phyloP scores from a whole-genome alignment of 345 rosid species.

The Citrus reticulata region DNA sequence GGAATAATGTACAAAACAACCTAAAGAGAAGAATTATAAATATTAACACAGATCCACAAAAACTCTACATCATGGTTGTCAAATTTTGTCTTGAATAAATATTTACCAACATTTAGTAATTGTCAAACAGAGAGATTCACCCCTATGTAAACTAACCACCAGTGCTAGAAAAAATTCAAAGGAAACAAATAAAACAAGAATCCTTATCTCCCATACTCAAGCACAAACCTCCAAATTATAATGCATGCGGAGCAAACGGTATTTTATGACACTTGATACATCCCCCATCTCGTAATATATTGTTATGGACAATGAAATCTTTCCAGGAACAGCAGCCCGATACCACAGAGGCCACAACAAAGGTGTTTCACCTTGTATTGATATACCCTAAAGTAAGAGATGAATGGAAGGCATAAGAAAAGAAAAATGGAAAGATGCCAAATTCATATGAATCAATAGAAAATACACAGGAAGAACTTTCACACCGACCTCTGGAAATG shows the following conservation, averaged over 20 bases:
- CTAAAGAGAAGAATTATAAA: not conserved
- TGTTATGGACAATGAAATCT: slow-evolving; percentile 50
- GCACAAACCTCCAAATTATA: slow-evolving; percentile 67
- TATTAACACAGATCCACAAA: not conserved
- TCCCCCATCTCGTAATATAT: slow-evolving; percentile 87
- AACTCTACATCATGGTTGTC: not conserved
- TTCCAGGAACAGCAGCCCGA: slow-evolving; percentile 92
- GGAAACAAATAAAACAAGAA: slow-evolving; percentile 8
- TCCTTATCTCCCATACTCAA: slow-evolving; percentile 10
- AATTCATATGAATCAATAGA: slow-evolving; percentile 7
- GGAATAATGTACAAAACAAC: not conserved
- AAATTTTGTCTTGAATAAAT: not conserved
- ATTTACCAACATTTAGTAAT: not conserved
- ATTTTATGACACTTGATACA: slow-evolving; percentile 67
- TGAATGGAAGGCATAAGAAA: slow-evolving; percentile 18
- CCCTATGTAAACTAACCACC: not conserved
- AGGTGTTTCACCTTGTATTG: slow-evolving; percentile 49
- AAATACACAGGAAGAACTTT: slow-evolving; percentile 14
- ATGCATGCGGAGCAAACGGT: slow-evolving; percentile 82
- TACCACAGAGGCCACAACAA: slow-evolving; percentile 93
- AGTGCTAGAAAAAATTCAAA: not conserved
- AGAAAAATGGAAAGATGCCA: slow-evolving; percentile 15
- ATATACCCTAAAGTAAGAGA: slow-evolving; percentile 51
- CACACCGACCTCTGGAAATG: slow-evolving; percentile 79
- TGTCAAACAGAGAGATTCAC: not conserved